Conservation (phyloP, 805 yeast species). For the Starmerella cellae region DNA sequence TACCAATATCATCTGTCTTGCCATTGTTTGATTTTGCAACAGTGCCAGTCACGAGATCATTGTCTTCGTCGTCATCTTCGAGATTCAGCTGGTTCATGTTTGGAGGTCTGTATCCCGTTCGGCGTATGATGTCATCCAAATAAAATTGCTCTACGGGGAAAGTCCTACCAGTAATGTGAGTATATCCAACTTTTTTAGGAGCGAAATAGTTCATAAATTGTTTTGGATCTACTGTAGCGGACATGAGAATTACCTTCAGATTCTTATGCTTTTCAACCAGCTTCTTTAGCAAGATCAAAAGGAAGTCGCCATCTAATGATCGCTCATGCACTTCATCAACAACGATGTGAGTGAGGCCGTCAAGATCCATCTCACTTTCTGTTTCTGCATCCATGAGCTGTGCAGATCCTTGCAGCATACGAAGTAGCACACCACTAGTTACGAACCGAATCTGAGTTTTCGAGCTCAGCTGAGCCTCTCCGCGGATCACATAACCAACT, state of each 20-base stretch:
- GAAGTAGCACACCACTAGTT: conserved; percentile 81
- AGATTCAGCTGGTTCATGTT: not conserved
- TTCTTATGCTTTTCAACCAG: conserved; percentile 36
- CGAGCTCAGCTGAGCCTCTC: conserved; percentile 50
- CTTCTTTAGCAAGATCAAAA: conserved; percentile 61
- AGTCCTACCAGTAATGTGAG: conserved; percentile 85
- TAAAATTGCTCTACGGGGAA: conserved; percentile 75
- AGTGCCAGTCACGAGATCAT: not conserved
- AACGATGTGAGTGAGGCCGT: conserved; percentile 48
- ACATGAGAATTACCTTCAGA: conserved; percentile 69
- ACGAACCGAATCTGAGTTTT: conserved; percentile 70
- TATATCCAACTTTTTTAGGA: conserved; percentile 37
- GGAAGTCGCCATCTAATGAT: conserved; percentile 77
- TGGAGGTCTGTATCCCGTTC: conserved; percentile 37
- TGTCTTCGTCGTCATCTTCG: conserved; percentile 14
- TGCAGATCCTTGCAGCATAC: conserved; percentile 54
- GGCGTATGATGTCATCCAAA: conserved; percentile 50
- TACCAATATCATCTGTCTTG: conserved; percentile 22
- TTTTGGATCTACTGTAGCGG: conserved; percentile 76
- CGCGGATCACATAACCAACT: conserved; percentile 81
- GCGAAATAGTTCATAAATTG: conserved; percentile 57
- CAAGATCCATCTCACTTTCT: not conserved
- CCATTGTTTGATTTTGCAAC: not conserved
- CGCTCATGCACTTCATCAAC: conserved; percentile 97
- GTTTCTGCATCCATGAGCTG: conserved; percentile 19